phyloP scores from a whole-genome alignment of 306 rosid genomes.

The Cyamopsis tetragonoloba region DNA sequence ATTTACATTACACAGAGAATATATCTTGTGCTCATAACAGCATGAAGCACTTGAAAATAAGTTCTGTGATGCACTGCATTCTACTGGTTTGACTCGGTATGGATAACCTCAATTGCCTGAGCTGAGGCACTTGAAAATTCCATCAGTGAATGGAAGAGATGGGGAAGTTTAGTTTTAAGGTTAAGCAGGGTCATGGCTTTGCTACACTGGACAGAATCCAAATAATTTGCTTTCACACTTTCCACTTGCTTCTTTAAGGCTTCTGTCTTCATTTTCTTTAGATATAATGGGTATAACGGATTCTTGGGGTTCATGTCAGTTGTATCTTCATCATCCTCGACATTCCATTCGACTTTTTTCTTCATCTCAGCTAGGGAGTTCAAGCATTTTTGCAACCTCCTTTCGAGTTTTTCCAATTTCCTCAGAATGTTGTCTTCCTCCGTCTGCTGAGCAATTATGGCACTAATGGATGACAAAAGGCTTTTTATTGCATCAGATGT shows the following conservation, averaged over 20 bases:
- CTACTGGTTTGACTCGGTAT: conserved; percentile 30
- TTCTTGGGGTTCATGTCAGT: conserved; percentile 52
- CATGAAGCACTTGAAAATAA: neutral
- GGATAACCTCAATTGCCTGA: conserved; percentile 52
- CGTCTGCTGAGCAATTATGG: conserved; percentile 51
- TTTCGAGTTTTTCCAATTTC: conserved; percentile 55
- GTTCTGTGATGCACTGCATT: conserved; percentile 25
- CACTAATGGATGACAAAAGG: conserved; percentile 48
- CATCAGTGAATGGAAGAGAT: conserved; percentile 55
- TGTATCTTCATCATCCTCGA: conserved; percentile 26
- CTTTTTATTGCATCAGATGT: conserved; percentile 64
- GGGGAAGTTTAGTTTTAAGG: conserved; percentile 66
- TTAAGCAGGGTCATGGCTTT: conserved; percentile 50
- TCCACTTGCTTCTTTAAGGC: conserved; percentile 64
- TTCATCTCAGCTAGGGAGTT: conserved; percentile 45
- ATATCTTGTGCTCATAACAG: conserved; percentile 10
- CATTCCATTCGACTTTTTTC: conserved; percentile 35
- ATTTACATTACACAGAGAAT: conserved; percentile 9
- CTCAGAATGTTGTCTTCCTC: conserved; percentile 58
- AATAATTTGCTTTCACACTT: conserved; percentile 44
- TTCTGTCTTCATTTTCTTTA: conserved; percentile 56
- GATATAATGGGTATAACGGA: conserved; percentile 47
- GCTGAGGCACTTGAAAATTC: conserved; percentile 54
- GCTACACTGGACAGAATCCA: conserved; percentile 45
- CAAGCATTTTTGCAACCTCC: conserved; percentile 50